These are phyloP conservation scores for Tylopilus sp. DNA, from an alignment of 1,284 basidiomycete species.

Conservation along the genomic window DNA sequence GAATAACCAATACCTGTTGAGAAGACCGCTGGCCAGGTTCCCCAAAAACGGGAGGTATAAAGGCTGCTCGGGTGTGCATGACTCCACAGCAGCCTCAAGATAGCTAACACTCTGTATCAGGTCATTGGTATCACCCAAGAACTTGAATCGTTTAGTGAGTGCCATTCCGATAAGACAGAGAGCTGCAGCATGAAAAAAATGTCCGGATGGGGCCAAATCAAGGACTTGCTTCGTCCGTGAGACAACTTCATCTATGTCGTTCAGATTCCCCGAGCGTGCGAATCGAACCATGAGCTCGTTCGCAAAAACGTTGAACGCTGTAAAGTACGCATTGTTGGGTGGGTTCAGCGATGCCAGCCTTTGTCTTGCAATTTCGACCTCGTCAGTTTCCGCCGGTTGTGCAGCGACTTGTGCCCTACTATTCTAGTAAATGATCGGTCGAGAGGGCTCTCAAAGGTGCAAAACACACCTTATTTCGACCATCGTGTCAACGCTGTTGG, in stretches of 20 bases:
- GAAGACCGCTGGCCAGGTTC: conserved; percentile 22
- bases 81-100: conserved; percentile 14
- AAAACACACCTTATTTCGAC: conserved; percentile 7
- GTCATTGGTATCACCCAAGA: conserved; percentile 15
- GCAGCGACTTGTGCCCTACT: conserved; percentile 3
- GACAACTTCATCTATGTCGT: conserved; percentile 27
- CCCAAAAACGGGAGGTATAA: conserved; percentile 17
- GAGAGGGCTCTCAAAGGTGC: background rate
- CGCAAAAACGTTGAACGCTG: conserved; percentile 12
- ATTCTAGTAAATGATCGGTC: background rate
- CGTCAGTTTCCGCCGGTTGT: conserved; percentile 5
- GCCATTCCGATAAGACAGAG: conserved; percentile 11
- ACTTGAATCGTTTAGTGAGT: conserved; percentile 23
- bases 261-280: background rate
- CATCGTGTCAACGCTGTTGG: conserved; percentile 1
- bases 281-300: conserved; percentile 20
- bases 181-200: conserved; percentile 9
- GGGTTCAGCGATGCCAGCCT: conserved; percentile 9
- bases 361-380: conserved; percentile 19
- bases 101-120: conserved; percentile 18
- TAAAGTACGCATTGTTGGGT: conserved; percentile 17
- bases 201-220: conserved; percentile 6
- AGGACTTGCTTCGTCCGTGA: conserved; percentile 7
- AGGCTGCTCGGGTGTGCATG: conserved; percentile 13
- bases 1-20: conserved; percentile 14